Evolutionary conservation across 306 rosid genomes (phyloP).

Genomic region (Fragaria nilgerrensis): DNA sequence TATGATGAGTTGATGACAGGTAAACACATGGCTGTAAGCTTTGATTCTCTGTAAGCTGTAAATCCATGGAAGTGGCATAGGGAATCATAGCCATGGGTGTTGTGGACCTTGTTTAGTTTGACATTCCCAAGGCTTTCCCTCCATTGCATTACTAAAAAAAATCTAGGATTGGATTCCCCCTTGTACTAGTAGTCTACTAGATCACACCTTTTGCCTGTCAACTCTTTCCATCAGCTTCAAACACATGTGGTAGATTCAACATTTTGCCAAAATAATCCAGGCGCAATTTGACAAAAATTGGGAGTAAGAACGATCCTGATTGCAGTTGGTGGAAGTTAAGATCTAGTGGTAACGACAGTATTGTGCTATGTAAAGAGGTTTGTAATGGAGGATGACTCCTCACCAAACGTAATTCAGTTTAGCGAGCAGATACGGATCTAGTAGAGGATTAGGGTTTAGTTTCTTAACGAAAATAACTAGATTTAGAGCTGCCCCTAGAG

Average conservation of each 20-base stretch:
- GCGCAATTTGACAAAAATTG: neutral
- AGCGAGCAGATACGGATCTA: too few species aligned
- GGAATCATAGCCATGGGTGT: conserved; percentile 7
- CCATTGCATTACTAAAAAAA: neutral
- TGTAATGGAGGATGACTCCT: neutral
- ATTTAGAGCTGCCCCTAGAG: too few species aligned
- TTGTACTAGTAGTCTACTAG: neutral
- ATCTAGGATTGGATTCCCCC: conserved; percentile 4
- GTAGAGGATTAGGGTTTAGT: too few species aligned
- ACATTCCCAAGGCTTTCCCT: conserved; percentile 6
- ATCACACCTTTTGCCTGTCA: neutral
- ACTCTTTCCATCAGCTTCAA: neutral
- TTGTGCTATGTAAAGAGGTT: neutral
- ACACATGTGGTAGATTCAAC: neutral
- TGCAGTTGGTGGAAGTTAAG: neutral
- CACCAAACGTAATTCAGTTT: too few species aligned
- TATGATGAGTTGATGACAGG: neutral
- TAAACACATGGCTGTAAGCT: conserved; percentile 8
- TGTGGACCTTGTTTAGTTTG: conserved; percentile 9
- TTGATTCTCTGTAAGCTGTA: conserved; percentile 7
- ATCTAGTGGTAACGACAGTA: neutral
- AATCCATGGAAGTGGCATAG: conserved; percentile 7
- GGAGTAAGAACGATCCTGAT: neutral
- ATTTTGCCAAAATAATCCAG: neutral
- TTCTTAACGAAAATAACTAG: too few species aligned